Base-by-base conservation (phyloP, 805 yeast species). In the Cyberlindnera subsufficiens region DNA sequence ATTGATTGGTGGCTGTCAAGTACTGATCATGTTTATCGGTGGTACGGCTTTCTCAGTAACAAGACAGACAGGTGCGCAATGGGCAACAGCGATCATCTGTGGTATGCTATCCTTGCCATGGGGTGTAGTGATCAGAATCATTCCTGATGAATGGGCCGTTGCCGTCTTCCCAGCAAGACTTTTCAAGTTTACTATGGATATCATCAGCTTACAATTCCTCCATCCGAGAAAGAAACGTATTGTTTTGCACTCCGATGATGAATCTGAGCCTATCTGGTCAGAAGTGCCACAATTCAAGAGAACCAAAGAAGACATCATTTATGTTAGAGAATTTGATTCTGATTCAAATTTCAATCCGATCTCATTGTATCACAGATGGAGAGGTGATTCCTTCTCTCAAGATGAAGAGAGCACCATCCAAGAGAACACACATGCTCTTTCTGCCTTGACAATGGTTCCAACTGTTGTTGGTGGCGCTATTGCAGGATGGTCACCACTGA, bases 1-100 rank as follows among this genome's bases (percentile, higher is more conserved):
- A 3, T 69, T 93, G 38, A 89, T 93, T 63, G 93, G 82, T 27
- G 90, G 85, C 5, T 77, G 80, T 65, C 99, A 93, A 67, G 69
- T 89, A 3, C 63, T 91, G 42, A 91, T 93, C 54, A 93, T 93
- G 98, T 86, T 81, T 65, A 91, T 87, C 49, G 99, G 99, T 42
- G 99, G 99, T 43, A 86, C 91, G 34, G 96, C 99, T 0, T 93
- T 93, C 65, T 78, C 90, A 7, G 74, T 90, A 50, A 78, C 77
- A 3, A 74, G 82, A 48, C 95, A 86, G 64, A 83, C 95, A 1
- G 84, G 85, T 7, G 78, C 78, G 1, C 80, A 82, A 85, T 95
- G 99, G 99, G 93, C 77, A 1, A 80, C 88, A 2, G 93, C 98
- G 0, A 64, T 91, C 5, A 56, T 85, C 22, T 78, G 95, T 66